Evolutionary conservation across 2,329 filamentous ascomycete species (phyloP).

Genomic region (Botrytis elliptica): DNA sequence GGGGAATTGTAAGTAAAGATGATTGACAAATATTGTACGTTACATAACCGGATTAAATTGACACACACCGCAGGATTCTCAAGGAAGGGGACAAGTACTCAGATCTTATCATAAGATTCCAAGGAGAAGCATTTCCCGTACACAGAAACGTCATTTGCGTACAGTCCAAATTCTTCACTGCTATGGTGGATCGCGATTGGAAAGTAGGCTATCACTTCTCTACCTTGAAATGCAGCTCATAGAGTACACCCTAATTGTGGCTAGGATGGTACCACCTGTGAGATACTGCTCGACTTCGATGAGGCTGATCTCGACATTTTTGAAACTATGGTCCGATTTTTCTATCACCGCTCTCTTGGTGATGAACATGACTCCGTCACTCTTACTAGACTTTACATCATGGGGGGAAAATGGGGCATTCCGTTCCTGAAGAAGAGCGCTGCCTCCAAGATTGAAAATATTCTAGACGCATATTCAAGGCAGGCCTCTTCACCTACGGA

Average conservation of each 20-base stretch:
- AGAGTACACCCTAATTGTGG: background rate
- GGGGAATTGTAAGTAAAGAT: background rate
- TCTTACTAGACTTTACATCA: background rate
- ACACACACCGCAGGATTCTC: background rate
- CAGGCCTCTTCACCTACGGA: rapidly evolving
- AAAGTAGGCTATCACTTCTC: background rate
- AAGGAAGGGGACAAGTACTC: conserved; percentile 16
- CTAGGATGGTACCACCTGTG: background rate
- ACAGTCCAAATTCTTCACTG: conserved; percentile 24
- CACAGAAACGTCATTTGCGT: conserved; percentile 28
- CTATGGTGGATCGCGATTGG: conserved; percentile 5
- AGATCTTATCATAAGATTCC: conserved; percentile 27
- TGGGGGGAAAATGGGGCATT: background rate
- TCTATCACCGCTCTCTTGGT: background rate
- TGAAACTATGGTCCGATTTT: background rate
- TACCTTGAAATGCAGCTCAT: background rate
- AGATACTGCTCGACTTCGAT: background rate
- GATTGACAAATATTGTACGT: background rate
- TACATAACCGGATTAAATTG: background rate
- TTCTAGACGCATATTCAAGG: background rate
- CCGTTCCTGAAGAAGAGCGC: background rate
- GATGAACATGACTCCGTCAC: background rate
- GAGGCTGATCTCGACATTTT: background rate
- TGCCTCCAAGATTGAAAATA: no score
- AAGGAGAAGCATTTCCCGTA: conserved; percentile 22